These are phyloP conservation scores for Lachnellula willkommii DNA, from an alignment of 2,329 filamentous ascomycete genomes.

Conservation along the genomic window DNA sequence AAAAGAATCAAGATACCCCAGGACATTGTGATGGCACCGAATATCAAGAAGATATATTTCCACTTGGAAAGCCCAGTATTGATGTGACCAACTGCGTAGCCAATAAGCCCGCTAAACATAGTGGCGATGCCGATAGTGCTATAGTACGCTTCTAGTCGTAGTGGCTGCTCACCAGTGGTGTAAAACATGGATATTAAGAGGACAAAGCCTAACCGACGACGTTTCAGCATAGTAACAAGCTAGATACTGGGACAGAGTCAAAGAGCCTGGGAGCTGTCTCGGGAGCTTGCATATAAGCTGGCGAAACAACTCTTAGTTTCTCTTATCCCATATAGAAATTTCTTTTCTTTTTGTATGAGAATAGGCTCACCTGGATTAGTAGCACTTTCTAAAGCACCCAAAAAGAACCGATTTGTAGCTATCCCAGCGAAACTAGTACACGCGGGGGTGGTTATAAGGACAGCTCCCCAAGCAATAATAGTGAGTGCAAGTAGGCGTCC, in stretches of 20 bases:
- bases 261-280: too few relatives aligned
- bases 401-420: constrained; percentile 30
- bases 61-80: constrained; percentile 27
- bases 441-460: constrained; percentile 31
- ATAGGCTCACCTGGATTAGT: constrained; percentile 23
- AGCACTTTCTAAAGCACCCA: constrained; percentile 32
- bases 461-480: constrained; percentile 29
- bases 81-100: constrained; percentile 26
- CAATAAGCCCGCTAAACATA: constrained; percentile 31
- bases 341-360: too few relatives aligned
- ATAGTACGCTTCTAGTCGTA: constrained; percentile 35
- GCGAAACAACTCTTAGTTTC: too few relatives aligned
- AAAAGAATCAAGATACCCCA: constrained; percentile 23
- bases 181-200: constrained; percentile 38
- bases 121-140: constrained; percentile 36
- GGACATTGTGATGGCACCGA: constrained; percentile 30
- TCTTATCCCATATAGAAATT: too few relatives aligned
- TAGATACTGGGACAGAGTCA: too few relatives aligned
- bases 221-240: too few relatives aligned
- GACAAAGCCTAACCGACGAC: constrained; percentile 29
- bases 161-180: constrained; percentile 35
- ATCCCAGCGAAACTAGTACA: constrained; percentile 29
- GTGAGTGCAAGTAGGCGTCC: constrained; percentile 7
- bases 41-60: constrained; percentile 35
- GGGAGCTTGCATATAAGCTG: too few relatives aligned